Percentiles rank a stretch among this genome's conserved stretches.
These are phyloP conservation scores for Pseudonitzschia delicatissima DNA, from an alignment of 108 stramenopile genomes.

Conservation along the genomic window DNA sequence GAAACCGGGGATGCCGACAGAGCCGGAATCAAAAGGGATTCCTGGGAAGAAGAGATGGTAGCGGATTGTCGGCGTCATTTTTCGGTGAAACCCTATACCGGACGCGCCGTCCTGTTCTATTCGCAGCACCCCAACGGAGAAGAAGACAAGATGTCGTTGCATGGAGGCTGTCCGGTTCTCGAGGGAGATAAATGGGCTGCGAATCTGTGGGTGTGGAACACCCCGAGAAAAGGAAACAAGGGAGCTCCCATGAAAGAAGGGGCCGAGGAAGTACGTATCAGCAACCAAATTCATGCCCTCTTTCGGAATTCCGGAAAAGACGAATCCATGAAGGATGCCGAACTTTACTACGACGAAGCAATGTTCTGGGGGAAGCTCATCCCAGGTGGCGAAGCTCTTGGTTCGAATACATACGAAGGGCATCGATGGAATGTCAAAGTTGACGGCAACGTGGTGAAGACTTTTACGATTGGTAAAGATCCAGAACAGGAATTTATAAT, in stretches of 20 bases:
- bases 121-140: conserved; percentile 81
- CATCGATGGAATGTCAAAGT: conserved; percentile 77
- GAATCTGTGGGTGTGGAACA: conserved; percentile 80
- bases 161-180: conserved; percentile 88
- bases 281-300: conserved; percentile 38
- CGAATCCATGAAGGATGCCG: conserved; percentile 40
- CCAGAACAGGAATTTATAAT: not conserved
- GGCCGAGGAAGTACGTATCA: not conserved
- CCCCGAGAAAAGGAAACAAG: conserved; percentile 44
- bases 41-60: conserved; percentile 76
- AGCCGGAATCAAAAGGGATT: conserved; percentile 40
- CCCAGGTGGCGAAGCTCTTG: conserved; percentile 42
- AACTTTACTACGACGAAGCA: conserved; percentile 53
- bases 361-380: conserved; percentile 58
- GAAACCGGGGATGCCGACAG: conserved; percentile 44
- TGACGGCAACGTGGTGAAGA: conserved; percentile 46
- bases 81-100: conserved; percentile 47
- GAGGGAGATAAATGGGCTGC: conserved; percentile 67
- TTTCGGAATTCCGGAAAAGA: conserved; percentile 66
- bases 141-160: conserved; percentile 56
- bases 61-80: conserved; percentile 57
- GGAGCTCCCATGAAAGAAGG: conserved; percentile 46
- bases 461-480: conserved; percentile 27
- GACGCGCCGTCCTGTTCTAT: conserved; percentile 86
- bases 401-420: conserved; percentile 68